Evolutionary conservation across 352 stramenopile genomes (phyloP).

Genomic region (Discostella stelligera): DNA sequence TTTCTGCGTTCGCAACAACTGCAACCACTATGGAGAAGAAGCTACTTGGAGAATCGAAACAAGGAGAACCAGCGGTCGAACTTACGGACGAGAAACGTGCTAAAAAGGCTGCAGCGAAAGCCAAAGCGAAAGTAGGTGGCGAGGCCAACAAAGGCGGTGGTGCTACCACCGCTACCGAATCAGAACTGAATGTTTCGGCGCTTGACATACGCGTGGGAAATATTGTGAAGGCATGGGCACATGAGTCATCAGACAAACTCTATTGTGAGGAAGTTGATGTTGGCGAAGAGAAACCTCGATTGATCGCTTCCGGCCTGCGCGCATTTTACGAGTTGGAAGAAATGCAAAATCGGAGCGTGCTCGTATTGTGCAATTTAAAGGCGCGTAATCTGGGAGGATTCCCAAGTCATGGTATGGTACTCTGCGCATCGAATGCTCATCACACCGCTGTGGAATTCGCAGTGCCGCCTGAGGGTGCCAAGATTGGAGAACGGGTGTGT

Average conservation of each 20-base stretch:
- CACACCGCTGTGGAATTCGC: slow-evolving; percentile 60
- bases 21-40: not conserved
- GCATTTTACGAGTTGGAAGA: slow-evolving; percentile 93
- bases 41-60: not conserved
- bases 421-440: slow-evolving; percentile 85
- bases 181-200: slow-evolving; percentile 64
- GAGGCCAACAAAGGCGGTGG: slow-evolving; percentile 4
- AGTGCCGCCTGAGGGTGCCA: slow-evolving; percentile 84
- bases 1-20: not conserved
- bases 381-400: slow-evolving; percentile 93
- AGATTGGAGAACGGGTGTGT: slow-evolving; percentile 89
- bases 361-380: slow-evolving; percentile 98
- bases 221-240: slow-evolving; percentile 83
- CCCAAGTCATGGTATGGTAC: slow-evolving; percentile 94
- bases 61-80: not conserved
- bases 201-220: slow-evolving; percentile 78
- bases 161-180: not conserved
- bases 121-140: slow-evolving; percentile 13
- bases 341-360: slow-evolving; percentile 90
- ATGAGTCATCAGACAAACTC: slow-evolving; percentile 89
- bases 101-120: slow-evolving; percentile 41
- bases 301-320: slow-evolving; percentile 93
- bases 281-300: slow-evolving; percentile 89
- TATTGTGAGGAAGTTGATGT: slow-evolving; percentile 99
- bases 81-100: slow-evolving; percentile 45